Percentiles rank a stretch among this genome's conserved stretches.
Evolutionary conservation across 1,139 yeast species (phyloP).

Genomic region (Suhomyces atakaporum): DNA sequence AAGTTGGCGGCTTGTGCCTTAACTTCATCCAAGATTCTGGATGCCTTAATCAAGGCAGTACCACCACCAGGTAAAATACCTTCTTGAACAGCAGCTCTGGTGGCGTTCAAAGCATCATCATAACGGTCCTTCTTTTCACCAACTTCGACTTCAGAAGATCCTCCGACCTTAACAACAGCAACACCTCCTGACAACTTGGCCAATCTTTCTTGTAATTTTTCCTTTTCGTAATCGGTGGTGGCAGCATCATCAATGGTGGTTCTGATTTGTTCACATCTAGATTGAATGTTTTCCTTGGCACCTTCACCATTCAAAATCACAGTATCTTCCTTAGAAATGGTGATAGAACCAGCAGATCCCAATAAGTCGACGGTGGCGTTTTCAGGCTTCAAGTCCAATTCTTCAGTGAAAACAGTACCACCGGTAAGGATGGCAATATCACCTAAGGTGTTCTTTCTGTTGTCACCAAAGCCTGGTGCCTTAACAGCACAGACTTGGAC

Average conservation of each 20-base stretch:
- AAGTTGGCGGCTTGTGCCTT: conserved; percentile 75
- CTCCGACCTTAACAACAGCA: conserved; percentile 98
- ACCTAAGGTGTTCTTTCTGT: conserved; percentile 97
- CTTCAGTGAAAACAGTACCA: conserved; percentile 98
- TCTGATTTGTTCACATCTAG: conserved; percentile 97
- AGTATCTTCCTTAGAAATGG: conserved; percentile 96
- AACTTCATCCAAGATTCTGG: conserved; percentile 75
- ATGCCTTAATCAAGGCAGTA: conserved; percentile 95
- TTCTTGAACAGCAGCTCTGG: conserved; percentile 99
- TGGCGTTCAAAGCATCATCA: conserved; percentile 98
- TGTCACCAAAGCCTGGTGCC: conserved; percentile 99
- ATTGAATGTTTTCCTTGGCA: conserved; percentile 78
- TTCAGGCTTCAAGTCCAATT: conserved; percentile 96
- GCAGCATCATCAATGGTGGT: conserved; percentile 70
- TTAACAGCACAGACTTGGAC: conserved; percentile 98
- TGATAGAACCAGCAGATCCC: conserved; percentile 91
- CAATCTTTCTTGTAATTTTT: conserved; percentile 96
- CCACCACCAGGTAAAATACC: conserved; percentile 99
- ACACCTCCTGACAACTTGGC: conserved; percentile 99
- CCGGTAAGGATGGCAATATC: conserved; percentile 97
- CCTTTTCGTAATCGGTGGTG: conserved; percentile 94
- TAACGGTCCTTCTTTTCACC: conserved; percentile 99
- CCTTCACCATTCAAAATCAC: conserved; percentile 97
- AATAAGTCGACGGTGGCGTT: conserved; percentile 88
- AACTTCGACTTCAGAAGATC: conserved; percentile 97